These are phyloP conservation scores for Calonectria montana DNA, from an alignment of 2,329 filamentous ascomycete genomes.

Conservation along the genomic window DNA sequence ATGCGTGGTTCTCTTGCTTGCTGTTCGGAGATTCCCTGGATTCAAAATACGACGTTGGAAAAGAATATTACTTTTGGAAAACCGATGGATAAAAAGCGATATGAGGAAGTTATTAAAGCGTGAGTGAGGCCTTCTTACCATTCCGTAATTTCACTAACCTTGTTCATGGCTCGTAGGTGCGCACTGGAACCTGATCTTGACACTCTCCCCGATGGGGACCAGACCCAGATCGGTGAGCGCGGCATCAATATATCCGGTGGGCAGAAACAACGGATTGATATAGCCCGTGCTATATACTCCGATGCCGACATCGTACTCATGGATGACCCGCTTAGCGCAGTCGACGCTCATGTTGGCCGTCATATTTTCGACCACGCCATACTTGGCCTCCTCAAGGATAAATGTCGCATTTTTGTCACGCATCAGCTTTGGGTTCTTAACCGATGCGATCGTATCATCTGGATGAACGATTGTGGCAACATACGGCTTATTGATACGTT, in stretches of 20 bases:
- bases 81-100: constrained; percentile 77
- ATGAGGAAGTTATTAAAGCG: constrained; percentile 82
- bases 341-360: constrained; percentile 76
- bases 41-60: constrained; percentile 88
- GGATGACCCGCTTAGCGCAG: constrained; percentile 76
- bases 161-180: constrained; percentile 61
- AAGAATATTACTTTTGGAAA: constrained; percentile 94
- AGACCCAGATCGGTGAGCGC: constrained; percentile 92
- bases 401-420: constrained; percentile 90
- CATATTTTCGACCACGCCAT: constrained; percentile 95
- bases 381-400: constrained; percentile 85
- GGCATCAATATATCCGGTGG: constrained; percentile 96
- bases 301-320: constrained; percentile 76
- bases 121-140: constrained; percentile 50
- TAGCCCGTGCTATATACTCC: constrained; percentile 84
- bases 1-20: constrained; percentile 91
- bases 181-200: constrained; percentile 87
- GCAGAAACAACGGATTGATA: constrained; percentile 94
- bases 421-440: constrained; percentile 94
- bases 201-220: constrained; percentile 87
- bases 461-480: constrained; percentile 84
- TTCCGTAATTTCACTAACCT: constrained; percentile 26
- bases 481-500: constrained; percentile 91
- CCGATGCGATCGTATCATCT: constrained; percentile 90
- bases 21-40: constrained; percentile 97